Base-by-base conservation (phyloP, 108 stramenopile species). In the Skeletonema tropicum region DNA sequence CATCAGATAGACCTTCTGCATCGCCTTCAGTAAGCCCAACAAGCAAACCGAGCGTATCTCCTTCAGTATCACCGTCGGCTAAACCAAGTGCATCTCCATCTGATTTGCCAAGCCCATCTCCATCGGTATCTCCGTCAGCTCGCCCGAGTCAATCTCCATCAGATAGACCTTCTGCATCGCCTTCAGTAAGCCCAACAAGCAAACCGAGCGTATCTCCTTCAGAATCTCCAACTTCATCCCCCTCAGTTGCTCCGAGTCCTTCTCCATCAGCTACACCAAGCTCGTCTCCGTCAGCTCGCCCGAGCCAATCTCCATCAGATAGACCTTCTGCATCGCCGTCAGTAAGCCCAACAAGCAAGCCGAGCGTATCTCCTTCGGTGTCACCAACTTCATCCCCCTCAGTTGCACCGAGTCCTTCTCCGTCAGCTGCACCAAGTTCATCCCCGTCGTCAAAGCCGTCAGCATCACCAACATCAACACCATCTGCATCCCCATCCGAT, bases 181-280 rank as follows among this genome's bases (percentile, higher is more conserved):
- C 61, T 13, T 49, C 57, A 11, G 1, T 15, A 52, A 0, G 17
- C n/a, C 46, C 46, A 15, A 17, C 46, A 4, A 48, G 46, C 17
- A 17, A 17, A 17, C 46, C 46, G 0, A 48, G 46, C 4, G n/a
- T n/a, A n/a, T n/a, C n/a, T n/a, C n/a, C n/a, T n/a, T n/a, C n/a
- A n/a, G n/a, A n/a, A n/a, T n/a, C 17, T 17, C 46, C 46, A 48
- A 17, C 46, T 17, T 3, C 4, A 15, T 48, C 46, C 0, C n/a
- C n/a, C n/a, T n/a, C 46, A 17, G 17, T 17, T 17, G 36, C 0
- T 38, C 36, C 36, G 8, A 38, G 36, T 38, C 36, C 8, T 0
- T 48, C 32, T 32, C 66, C 66, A 11, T 32, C 66, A 29, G 23
- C 19, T 42, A 12, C 9, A 52, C 46, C 66, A 67, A 67, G 45